Conservation (phyloP, 1,284 basidiomycete species). For the Ceratobasidium sp. region DNA sequence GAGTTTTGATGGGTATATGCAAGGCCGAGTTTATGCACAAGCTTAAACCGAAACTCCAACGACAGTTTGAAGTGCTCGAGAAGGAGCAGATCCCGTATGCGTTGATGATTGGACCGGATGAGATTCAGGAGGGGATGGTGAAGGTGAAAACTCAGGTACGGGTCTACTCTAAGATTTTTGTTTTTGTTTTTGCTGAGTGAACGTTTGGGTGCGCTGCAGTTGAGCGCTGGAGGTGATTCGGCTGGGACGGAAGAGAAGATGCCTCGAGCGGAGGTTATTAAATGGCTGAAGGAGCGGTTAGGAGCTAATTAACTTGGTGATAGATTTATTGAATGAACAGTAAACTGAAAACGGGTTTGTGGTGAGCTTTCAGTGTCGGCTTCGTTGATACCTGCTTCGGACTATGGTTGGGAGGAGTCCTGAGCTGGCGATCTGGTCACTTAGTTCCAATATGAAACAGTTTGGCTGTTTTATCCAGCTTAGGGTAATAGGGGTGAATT, state of each 20-base stretch:
- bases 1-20: slow-evolving; percentile 11
- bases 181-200: slow-evolving; percentile 60
- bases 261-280: slow-evolving; percentile 74
- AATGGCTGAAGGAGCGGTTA: no score
- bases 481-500: no score
- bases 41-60: slow-evolving; percentile 87
- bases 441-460: no score
- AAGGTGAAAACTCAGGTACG: slow-evolving; percentile 95
- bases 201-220: slow-evolving; percentile 1
- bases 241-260: slow-evolving; percentile 77
- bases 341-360: no score
- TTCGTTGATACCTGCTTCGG: no score
- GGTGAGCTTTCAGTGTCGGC: no score
- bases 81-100: slow-evolving; percentile 93
- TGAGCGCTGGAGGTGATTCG: slow-evolving; percentile 77
- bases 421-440: no score
- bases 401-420: no score
- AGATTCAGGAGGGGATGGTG: slow-evolving; percentile 86
- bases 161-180: no score
- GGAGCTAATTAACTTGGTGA: no score
- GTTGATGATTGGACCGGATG: slow-evolving; percentile 89
- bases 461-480: no score
- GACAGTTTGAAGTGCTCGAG: slow-evolving; percentile 94
- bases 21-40: slow-evolving; percentile 96
- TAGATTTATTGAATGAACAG: no score